phyloP scores from a whole-genome alignment of 2,329 filamentous ascomycete genomes.

The Mycogone perniciosa region DNA sequence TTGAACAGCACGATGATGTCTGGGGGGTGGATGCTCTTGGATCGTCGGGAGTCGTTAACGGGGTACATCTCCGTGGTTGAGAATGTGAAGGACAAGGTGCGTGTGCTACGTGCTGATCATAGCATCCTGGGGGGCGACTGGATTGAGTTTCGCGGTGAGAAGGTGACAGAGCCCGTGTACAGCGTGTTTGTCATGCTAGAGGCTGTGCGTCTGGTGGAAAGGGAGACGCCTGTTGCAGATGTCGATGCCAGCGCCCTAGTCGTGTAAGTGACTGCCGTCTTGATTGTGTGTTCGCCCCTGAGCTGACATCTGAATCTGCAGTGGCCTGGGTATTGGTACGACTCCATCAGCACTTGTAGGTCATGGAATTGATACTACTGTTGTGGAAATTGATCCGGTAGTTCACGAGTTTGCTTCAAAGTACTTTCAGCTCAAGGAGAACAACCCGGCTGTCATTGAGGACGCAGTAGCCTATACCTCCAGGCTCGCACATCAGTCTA shows the following conservation, averaged over 20 bases:
- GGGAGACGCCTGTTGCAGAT: constrained; percentile 47
- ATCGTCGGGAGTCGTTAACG: constrained; percentile 77
- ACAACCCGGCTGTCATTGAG: constrained; percentile 72
- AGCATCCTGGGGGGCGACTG: constrained; percentile 91
- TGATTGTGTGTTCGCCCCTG: background rate
- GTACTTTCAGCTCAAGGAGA: constrained; percentile 73
- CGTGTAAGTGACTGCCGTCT: constrained; percentile 54
- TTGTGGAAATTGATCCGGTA: constrained; percentile 88
- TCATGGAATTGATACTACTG: constrained; percentile 86
- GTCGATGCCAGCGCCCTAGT: constrained; percentile 72
- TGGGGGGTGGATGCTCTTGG: constrained; percentile 68
- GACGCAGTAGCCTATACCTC: constrained; percentile 71
- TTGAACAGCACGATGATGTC: constrained; percentile 61
- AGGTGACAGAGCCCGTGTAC: constrained; percentile 79
- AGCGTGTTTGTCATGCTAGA: constrained; percentile 95
- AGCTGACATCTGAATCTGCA: constrained; percentile 26
- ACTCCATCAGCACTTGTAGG: constrained; percentile 78
- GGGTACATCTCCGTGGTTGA: constrained; percentile 91
- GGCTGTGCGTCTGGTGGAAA: constrained; percentile 74
- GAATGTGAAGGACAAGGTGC: constrained; percentile 61
- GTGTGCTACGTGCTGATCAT: constrained; percentile 87
- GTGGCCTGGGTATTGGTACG: constrained; percentile 87
- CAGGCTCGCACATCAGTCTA: constrained; percentile 34
- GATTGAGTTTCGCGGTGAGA: constrained; percentile 51
- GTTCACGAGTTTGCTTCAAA: constrained; percentile 77